Evolutionary conservation across 345 rosid genomes (phyloP).

Genomic region (Gossypium rotundifolium): DNA sequence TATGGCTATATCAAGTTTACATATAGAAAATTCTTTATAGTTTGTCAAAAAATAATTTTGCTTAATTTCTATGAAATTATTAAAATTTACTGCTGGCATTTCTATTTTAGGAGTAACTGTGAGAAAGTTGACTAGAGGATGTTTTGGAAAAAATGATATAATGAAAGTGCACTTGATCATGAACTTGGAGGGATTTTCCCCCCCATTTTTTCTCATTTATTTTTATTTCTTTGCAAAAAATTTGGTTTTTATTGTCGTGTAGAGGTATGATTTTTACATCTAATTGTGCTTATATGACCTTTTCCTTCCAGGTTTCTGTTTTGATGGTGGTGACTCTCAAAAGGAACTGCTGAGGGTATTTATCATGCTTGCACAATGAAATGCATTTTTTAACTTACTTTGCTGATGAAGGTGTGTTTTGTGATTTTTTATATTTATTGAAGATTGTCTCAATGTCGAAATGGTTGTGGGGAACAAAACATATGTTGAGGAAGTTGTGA

Average conservation of each 20-base stretch:
- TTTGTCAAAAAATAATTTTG: no score
- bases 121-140: neutral
- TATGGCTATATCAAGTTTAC: neutral
- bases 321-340: neutral
- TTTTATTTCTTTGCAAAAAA: neutral
- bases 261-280: neutral
- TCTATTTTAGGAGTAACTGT: neutral
- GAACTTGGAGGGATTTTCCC: neutral
- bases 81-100: neutral
- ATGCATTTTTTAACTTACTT: neutral
- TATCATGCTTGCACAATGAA: neutral
- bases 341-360: slow-evolving; percentile 1
- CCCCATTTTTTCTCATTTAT: neutral
- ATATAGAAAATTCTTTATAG: neutral
- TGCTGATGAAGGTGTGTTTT: neutral
- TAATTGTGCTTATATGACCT: neutral
- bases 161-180: neutral
- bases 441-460: neutral
- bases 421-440: neutral
- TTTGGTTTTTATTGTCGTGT: neutral
- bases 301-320: neutral
- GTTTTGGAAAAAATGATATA: neutral
- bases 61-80: neutral
- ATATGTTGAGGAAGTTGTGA: neutral
- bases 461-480: neutral